Percentiles rank a stretch among this genome's conserved stretches.
These are phyloP conservation scores for Brassica incana DNA, from an alignment of 345 rosid genomes.

Conservation along the genomic window DNA sequence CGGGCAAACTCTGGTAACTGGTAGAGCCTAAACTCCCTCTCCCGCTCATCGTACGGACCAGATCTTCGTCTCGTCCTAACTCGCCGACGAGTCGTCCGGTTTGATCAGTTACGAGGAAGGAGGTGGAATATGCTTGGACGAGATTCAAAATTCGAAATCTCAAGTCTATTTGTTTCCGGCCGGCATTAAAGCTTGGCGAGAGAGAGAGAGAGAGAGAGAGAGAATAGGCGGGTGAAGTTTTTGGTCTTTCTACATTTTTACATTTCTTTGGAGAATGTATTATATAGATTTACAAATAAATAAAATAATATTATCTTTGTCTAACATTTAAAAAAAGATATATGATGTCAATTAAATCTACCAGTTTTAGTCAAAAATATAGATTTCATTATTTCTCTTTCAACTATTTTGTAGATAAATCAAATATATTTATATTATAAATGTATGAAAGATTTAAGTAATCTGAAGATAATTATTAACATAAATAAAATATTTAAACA, in stretches of 20 bases:
- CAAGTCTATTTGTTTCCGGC: constrained; percentile 11
- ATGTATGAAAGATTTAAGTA: background rate
- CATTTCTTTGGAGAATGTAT: background rate
- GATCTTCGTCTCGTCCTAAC: constrained; percentile 53
- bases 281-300: background rate
- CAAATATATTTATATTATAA: too few relatives aligned
- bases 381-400: background rate
- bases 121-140: background rate
- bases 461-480: background rate
- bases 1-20: constrained; percentile 46
- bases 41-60: constrained; percentile 56
- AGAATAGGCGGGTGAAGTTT: constrained; percentile 27
- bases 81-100: constrained; percentile 14
- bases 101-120: background rate
- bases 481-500: too few relatives aligned
- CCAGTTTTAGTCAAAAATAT: too few relatives aligned
- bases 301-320: background rate
- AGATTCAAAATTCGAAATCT: constrained; percentile 6
- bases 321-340: background rate
- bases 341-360: background rate
- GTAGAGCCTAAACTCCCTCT: constrained; percentile 48
- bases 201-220: constrained; percentile 4
- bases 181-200: background rate
- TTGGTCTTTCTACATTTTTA: background rate
- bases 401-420: background rate